Conservation (phyloP, 2,329 filamentous ascomycete species). For the Fusarium protoensiforme region DNA sequence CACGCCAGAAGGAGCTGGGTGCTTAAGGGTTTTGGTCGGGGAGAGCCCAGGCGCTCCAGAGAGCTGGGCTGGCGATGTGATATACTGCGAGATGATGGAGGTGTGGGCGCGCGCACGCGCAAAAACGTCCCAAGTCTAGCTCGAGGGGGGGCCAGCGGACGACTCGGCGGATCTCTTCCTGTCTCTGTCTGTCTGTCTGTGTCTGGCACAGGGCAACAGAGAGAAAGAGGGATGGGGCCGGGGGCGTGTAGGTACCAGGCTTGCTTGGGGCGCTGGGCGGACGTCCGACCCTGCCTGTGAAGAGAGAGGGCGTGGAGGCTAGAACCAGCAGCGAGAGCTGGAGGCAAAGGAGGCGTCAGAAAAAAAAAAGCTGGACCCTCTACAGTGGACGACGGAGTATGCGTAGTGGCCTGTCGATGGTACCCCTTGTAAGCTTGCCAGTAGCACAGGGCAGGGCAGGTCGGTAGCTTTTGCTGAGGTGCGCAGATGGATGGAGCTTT, state of each 20-base stretch:
- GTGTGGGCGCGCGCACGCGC: conserved; percentile 41
- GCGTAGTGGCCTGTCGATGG: conserved; percentile 11
- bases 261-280: conserved; percentile 34
- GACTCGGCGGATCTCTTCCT: conserved; percentile 36
- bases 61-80: conserved; percentile 44
- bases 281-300: conserved; percentile 22
- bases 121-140: conserved; percentile 42
- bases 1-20: conserved; percentile 38
- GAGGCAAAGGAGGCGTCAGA: conserved; percentile 30
- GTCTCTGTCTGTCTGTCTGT: conserved; percentile 5
- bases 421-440: conserved; percentile 10
- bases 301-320: conserved; percentile 20
- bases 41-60: conserved; percentile 37
- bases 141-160: conserved; percentile 36
- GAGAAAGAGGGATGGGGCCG: conserved; percentile 14
- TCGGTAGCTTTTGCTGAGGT: conserved; percentile 1
- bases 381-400: conserved; percentile 28
- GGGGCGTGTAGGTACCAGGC: conserved; percentile 34
- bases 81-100: conserved; percentile 43
- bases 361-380: conserved; percentile 37
- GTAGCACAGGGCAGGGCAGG: neutral
- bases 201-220: conserved; percentile 24
- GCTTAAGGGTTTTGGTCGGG: conserved; percentile 36
- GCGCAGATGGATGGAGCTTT: neutral
- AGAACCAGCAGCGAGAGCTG: conserved; percentile 30